These are phyloP conservation scores for Lactarius hatsudake DNA, from an alignment of 768 basidiomycete species.

Conservation along the genomic window DNA sequence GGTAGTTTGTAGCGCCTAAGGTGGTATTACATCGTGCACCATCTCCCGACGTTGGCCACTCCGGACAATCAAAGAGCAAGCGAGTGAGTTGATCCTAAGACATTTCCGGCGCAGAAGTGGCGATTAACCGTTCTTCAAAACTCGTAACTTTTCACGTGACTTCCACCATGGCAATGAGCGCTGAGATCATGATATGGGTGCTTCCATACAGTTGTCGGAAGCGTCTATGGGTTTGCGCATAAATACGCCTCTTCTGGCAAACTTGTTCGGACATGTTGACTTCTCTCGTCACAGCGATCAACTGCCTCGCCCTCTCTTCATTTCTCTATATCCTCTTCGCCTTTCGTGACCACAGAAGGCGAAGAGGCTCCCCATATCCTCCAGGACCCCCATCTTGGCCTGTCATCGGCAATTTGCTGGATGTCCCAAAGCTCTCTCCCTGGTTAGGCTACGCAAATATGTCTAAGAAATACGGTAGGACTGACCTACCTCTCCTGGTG, in stretches of 20 bases:
- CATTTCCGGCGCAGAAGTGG: too few relatives aligned
- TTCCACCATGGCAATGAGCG: too few relatives aligned
- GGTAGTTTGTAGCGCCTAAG: too few relatives aligned
- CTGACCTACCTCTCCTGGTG: neutral
- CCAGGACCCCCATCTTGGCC: neutral
- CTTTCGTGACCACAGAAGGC: neutral
- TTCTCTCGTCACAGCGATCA: neutral
- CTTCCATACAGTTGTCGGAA: neutral
- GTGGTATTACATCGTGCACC: too few relatives aligned
- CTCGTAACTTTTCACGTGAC: too few relatives aligned
- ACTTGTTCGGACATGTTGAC: neutral
- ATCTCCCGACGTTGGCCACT: too few relatives aligned
- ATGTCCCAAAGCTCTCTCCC: slow-evolving; percentile 5
- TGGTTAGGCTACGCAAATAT: slow-evolving; percentile 4
- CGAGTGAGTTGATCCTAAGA: too few relatives aligned
- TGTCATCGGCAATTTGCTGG: slow-evolving; percentile 8
- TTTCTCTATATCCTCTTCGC: neutral
- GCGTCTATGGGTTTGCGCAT: neutral
- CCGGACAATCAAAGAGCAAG: too few relatives aligned
- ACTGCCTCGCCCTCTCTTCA: neutral
- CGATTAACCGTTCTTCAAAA: too few relatives aligned
- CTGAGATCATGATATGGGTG: neutral
- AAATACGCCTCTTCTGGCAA: neutral
- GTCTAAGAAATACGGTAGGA: slow-evolving; percentile 13
- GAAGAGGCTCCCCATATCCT: neutral